A percentile compares a stretch with the other conserved stretches of the same genome.
phyloP scores from a whole-genome alignment of 1,284 basidiomycete species.

The Acaromyces ingoldii region DNA sequence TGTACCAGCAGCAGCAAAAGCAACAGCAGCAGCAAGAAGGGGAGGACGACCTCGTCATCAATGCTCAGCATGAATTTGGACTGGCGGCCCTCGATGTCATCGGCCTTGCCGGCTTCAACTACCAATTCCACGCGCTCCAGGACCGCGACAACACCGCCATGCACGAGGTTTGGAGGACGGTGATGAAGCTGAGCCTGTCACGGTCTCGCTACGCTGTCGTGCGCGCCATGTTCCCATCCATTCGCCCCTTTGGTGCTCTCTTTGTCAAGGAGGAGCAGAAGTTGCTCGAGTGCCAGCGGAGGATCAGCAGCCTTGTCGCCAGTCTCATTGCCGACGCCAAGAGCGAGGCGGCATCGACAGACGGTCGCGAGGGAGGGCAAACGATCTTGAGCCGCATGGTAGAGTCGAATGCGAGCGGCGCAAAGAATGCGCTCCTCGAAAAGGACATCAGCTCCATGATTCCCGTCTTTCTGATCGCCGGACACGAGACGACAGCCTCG shows the following conservation, averaged over 20 bases:
- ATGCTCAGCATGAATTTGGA: not conserved
- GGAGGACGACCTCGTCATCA: not conserved
- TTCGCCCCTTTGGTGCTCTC: not conserved
- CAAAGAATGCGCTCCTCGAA: not conserved
- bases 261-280: not conserved
- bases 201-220: not conserved
- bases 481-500: not conserved
- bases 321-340: not conserved
- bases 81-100: slow-evolving; percentile 5
- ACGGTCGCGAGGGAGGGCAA: not conserved
- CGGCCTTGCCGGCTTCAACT: slow-evolving; percentile 9
- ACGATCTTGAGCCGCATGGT: not conserved
- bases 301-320: not conserved
- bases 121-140: slow-evolving; percentile 10
- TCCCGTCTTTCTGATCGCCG: not conserved
- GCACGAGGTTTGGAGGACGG: not conserved
- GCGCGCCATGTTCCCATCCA: not conserved
- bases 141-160: not conserved
- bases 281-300: not conserved
- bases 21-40: not conserved
- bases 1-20: no score
- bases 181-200: not conserved
- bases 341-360: not conserved
- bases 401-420: not conserved
- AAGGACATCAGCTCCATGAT: no score